A percentile compares a stretch with the other conserved stretches of the same genome.
Evolutionary conservation across 1,284 basidiomycete genomes (phyloP).

Genomic region (Heterobasidion occidentale): DNA sequence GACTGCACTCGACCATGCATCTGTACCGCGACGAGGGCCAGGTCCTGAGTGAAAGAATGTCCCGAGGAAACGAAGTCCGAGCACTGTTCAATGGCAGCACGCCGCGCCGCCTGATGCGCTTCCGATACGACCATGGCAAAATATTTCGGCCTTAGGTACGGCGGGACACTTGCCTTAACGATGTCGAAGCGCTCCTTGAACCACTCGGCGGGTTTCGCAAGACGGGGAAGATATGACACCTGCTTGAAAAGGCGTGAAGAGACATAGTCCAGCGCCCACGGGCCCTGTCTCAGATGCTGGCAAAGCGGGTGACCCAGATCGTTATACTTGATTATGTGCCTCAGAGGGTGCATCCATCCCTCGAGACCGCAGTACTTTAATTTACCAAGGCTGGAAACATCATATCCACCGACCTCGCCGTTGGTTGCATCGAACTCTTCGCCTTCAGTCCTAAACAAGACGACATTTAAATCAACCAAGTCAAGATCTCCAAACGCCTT

Average conservation of each 20-base stretch:
- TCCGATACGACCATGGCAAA: conserved; percentile 86
- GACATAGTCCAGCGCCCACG: conserved; percentile 88
- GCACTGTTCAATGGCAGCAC: conserved; percentile 75
- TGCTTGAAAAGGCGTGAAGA: conserved; percentile 65
- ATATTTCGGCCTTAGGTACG: conserved; percentile 89
- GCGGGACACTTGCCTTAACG: conserved; percentile 66
- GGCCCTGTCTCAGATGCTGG: conserved; percentile 76
- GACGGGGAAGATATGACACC: conserved; percentile 31
- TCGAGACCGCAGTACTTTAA: conserved; percentile 88
- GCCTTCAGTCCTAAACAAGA: conserved; percentile 78
- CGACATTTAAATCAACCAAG: conserved; percentile 81
- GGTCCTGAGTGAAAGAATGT: conserved; percentile 82
- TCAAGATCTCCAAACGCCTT: conserved; percentile 71
- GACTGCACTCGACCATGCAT: conserved; percentile 89
- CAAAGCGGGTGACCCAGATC: conserved; percentile 90
- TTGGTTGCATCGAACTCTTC: conserved; percentile 85
- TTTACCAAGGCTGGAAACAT: conserved; percentile 65
- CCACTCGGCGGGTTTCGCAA: conserved; percentile 73
- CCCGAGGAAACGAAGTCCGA: conserved; percentile 82
- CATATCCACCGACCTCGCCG: conserved; percentile 70
- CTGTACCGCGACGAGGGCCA: conserved; percentile 83
- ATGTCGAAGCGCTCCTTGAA: conserved; percentile 77
- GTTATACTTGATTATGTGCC: conserved; percentile 78
- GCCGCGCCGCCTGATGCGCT: conserved; percentile 85
- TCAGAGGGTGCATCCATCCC: conserved; percentile 90